phyloP scores from a whole-genome alignment of 441 rosid species.

The Pelargonium myrrhifolium region DNA sequence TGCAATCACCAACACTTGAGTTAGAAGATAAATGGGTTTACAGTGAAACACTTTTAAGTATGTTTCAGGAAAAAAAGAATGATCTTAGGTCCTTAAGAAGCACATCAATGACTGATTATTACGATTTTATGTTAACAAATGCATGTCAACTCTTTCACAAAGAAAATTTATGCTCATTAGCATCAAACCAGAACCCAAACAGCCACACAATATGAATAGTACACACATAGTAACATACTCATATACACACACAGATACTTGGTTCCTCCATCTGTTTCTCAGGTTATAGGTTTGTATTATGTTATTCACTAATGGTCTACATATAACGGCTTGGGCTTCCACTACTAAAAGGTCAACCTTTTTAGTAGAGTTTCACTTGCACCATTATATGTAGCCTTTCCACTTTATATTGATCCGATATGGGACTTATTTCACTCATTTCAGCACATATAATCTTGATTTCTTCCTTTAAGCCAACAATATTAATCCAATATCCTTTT shows the following conservation, averaged over 20 bases:
- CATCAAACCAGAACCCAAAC: background rate
- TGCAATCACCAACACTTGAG: conserved; percentile 8
- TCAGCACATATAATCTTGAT: background rate
- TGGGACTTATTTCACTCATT: too few relatives aligned
- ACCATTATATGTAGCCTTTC: too few relatives aligned
- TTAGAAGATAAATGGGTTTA: conserved; percentile 13
- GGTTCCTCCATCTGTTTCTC: background rate
- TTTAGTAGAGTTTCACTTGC: too few relatives aligned
- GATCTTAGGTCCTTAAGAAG: background rate
- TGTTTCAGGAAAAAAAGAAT: background rate
- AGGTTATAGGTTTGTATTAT: background rate
- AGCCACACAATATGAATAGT: background rate
- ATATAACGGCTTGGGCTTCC: too few relatives aligned
- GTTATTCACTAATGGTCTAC: too few relatives aligned
- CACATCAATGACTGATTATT: background rate
- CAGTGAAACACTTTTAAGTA: background rate
- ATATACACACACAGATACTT: background rate
- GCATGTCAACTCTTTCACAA: background rate
- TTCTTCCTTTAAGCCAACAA: background rate
- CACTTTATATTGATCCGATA: too few relatives aligned
- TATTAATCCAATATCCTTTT: background rate
- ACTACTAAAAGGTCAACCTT: too few relatives aligned
- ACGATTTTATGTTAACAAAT: background rate
- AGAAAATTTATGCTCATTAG: background rate
- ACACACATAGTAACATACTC: background rate